Evolutionary conservation across 176 grass and related monocot genomes (phyloP), one percentile per base, ranked within the genome.

Genomic region (Phragmites australis): DNA sequence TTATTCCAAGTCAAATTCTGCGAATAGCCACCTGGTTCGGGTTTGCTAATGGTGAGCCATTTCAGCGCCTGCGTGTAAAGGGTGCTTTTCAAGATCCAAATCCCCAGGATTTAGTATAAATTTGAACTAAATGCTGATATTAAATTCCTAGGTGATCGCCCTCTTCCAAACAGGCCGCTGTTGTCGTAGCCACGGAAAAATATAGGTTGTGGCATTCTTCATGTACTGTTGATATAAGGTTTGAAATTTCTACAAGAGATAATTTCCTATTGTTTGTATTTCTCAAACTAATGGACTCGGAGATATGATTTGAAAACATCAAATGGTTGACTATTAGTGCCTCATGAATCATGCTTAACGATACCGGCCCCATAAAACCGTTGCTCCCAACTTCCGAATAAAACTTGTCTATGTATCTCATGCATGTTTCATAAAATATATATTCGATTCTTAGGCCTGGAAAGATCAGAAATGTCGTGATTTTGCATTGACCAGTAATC

Each of bases 401-500:
- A 17, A 45, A n/a, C 45, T 30, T 48, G 52, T 34, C 19, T 45
- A 39, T 65, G 37, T 1, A 74, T 85, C 26, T 72, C 46, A 62
- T 72, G 18, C 46, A 52, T 79, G 34, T 65, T 79, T 32, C 32
- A 43, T 78, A 63, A 25, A 56, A 56, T 56, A 74, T 2, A 10
- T 61, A 53, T 29, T 41, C 10, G 39, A 11, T 27, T 40, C 9
- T 62, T 31, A 18, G 18, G 65, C 72, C 72, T 14, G 43, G 44
- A 70, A 26, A 76, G 70, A 75, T 61, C 72, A 82, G 8, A 68
- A 61, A 25, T 49, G n/a, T 71, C 4, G 18, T 52, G 45, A 79
- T 68, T 76, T 23, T 68, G 31, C 29, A 58, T 76, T 69, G 61
- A 87, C 70, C 23, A 68, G 65, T n/a, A 32, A 84, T 54, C 44